Evolutionary conservation across 176 grass and related monocot genomes (phyloP).

Genomic region (Pharus latifolius): DNA sequence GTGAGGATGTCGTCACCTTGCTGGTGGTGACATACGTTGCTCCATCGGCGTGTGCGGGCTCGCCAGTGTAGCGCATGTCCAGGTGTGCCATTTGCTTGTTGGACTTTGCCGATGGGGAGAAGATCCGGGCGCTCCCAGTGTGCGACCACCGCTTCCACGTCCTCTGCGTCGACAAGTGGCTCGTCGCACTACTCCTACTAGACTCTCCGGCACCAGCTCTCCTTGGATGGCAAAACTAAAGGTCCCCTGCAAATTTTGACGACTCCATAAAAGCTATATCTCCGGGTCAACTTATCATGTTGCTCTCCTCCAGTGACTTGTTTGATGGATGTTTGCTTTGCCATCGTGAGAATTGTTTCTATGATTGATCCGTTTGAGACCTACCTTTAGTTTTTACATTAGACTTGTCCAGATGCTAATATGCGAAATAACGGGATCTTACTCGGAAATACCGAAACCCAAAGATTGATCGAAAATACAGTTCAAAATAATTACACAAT

Average conservation of each 20-base stretch:
- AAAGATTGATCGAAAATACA: too few relatives aligned
- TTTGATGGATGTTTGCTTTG: too few relatives aligned
- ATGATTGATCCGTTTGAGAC: too few relatives aligned
- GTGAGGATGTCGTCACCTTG: slow-evolving; percentile 26
- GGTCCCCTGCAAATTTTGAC: too few relatives aligned
- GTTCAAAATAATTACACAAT: too few relatives aligned
- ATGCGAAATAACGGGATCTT: too few relatives aligned
- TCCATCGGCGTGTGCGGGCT: background rate
- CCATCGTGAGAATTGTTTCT: too few relatives aligned
- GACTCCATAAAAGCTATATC: background rate
- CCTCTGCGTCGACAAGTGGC: slow-evolving; percentile 28
- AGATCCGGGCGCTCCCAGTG: slow-evolving; percentile 20
- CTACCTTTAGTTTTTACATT: too few relatives aligned
- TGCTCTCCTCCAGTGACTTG: background rate
- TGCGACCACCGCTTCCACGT: slow-evolving; percentile 42
- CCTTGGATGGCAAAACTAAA: background rate
- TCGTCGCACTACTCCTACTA: slow-evolving; percentile 31
- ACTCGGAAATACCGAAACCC: too few relatives aligned
- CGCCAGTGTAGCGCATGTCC: background rate
- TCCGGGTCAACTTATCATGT: background rate
- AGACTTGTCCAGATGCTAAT: too few relatives aligned
- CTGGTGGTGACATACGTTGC: slow-evolving; percentile 10
- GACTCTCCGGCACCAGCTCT: slow-evolving; percentile 22
- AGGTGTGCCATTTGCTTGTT: slow-evolving; percentile 35
- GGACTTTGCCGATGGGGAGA: slow-evolving; percentile 33